Percentiles rank a stretch among this genome's conserved stretches.
Conservation (phyloP, 306 rosid genomes). For the Corylus heterophylla region DNA sequence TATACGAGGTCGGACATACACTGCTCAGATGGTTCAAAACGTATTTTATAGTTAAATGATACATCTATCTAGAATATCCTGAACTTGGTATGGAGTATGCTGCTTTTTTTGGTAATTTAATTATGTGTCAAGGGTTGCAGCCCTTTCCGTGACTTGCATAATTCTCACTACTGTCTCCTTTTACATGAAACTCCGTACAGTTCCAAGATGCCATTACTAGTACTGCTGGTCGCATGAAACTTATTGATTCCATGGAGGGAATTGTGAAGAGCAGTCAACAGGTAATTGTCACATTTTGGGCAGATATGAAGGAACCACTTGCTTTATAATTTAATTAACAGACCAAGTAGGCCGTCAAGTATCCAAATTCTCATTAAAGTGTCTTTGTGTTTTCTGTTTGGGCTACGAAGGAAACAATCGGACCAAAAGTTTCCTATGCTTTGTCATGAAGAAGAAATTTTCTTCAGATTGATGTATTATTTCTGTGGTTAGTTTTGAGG, state of each 20-base stretch:
- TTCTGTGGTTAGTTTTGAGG: not conserved
- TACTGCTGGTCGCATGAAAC: constrained; percentile 65
- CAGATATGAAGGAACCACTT: constrained; percentile 14
- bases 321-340: not conserved
- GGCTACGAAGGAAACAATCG: not conserved
- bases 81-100: not conserved
- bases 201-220: constrained; percentile 88
- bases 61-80: not conserved
- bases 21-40: not conserved
- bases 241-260: constrained; percentile 90
- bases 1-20: not conserved
- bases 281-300: constrained; percentile 45
- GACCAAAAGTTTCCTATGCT: not conserved
- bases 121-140: not conserved
- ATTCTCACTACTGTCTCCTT: not conserved
- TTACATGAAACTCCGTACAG: constrained; percentile 38
- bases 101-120: not conserved
- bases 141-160: not conserved
- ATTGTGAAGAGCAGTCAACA: constrained; percentile 83
- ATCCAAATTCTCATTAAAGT: constrained; percentile 7
- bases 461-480: not conserved
- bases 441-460: not conserved
- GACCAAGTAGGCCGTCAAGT: not conserved
- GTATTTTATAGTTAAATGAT: not conserved
- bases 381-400: not conserved